phyloP scores from a whole-genome alignment of 352 stramenopile species.

The Thalassiosira livingstoniorum region DNA sequence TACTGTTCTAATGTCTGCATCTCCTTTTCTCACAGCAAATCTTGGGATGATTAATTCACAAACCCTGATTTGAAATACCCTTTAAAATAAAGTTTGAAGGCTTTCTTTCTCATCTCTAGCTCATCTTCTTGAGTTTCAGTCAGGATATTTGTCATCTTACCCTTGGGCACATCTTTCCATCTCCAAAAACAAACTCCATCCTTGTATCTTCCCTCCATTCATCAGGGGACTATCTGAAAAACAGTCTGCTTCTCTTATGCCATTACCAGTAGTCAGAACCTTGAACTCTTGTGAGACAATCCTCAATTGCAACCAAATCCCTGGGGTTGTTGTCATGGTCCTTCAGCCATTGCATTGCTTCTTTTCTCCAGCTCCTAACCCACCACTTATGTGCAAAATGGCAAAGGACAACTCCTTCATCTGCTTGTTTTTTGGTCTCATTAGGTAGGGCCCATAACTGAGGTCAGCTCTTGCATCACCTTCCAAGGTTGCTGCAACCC shows the following conservation, averaged over 20 bases:
- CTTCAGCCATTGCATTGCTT: constrained; percentile 5
- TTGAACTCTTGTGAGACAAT: constrained; percentile 7
- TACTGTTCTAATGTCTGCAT: constrained; percentile 26
- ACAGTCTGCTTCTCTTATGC: constrained; percentile 24
- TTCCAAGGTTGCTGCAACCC: constrained; percentile 5
- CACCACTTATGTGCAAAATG: constrained; percentile 17
- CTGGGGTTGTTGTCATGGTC: neutral
- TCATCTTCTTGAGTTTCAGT: constrained; percentile 7
- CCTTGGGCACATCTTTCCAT: neutral
- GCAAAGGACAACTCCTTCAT: constrained; percentile 1
- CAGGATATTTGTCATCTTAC: constrained; percentile 14
- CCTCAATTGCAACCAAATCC: constrained; percentile 15
- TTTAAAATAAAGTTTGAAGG: constrained; percentile 31
- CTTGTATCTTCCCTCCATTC: neutral
- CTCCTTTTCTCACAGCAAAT: constrained; percentile 58
- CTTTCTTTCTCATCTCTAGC: constrained; percentile 35
- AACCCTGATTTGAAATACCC: constrained; percentile 34
- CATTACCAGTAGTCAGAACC: constrained; percentile 48
- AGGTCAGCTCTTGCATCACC: constrained; percentile 24
- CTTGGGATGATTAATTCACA: constrained; percentile 35
- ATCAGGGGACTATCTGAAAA: constrained; percentile 50
- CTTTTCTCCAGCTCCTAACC: neutral
- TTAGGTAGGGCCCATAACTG: constrained; percentile 12
- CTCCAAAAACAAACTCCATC: constrained; percentile 39
- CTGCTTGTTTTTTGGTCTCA: constrained; percentile 12